A percentile compares a stretch with the other conserved stretches of the same genome.
These are phyloP conservation scores for Collybia mongolica DNA, from an alignment of 768 basidiomycete genomes.

Conservation along the genomic window DNA sequence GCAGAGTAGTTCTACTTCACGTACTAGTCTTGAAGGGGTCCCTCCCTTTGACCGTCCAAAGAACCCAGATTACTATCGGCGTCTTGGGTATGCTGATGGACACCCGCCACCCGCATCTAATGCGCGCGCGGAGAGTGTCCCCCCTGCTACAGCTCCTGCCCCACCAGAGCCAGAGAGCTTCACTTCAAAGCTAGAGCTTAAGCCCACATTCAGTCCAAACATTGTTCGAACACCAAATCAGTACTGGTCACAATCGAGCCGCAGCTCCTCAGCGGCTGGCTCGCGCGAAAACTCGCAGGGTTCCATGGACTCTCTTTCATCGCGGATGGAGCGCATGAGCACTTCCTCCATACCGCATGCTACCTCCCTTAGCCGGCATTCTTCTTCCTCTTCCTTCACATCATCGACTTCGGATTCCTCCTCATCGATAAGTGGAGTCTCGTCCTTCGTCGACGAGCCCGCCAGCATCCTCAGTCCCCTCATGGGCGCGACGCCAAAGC, in stretches of 20 bases:
- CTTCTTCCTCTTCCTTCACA: slow-evolving; percentile 14
- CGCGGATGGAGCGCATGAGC: slow-evolving; percentile 25
- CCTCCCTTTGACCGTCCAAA: slow-evolving; percentile 3
- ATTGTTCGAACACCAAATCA: slow-evolving; percentile 70
- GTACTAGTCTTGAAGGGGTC: neutral
- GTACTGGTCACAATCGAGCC: slow-evolving; percentile 33
- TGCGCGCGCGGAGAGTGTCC: slow-evolving; percentile 2
- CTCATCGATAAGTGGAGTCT: slow-evolving; percentile 17
- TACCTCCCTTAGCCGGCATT: slow-evolving; percentile 27
- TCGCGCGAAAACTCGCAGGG: slow-evolving; percentile 16
- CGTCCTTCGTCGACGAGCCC: slow-evolving; percentile 43
- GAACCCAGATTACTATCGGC: slow-evolving; percentile 4
- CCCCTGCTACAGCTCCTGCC: slow-evolving; percentile 8
- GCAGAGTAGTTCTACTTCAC: neutral
- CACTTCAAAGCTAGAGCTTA: slow-evolving; percentile 50
- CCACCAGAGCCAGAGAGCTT: slow-evolving; percentile 38
- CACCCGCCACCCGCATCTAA: slow-evolving; percentile 1
- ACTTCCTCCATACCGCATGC: slow-evolving; percentile 13
- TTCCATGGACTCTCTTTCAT: slow-evolving; percentile 24
- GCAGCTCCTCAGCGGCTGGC: slow-evolving; percentile 15
- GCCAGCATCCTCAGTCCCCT: slow-evolving; percentile 45
- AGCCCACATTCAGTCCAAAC: slow-evolving; percentile 66
- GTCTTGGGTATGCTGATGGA: neutral
- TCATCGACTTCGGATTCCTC: slow-evolving; percentile 8
- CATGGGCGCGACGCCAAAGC: slow-evolving; percentile 34